Conservation (phyloP, 805 yeast species). For the Kuraishia hungarica region DNA sequence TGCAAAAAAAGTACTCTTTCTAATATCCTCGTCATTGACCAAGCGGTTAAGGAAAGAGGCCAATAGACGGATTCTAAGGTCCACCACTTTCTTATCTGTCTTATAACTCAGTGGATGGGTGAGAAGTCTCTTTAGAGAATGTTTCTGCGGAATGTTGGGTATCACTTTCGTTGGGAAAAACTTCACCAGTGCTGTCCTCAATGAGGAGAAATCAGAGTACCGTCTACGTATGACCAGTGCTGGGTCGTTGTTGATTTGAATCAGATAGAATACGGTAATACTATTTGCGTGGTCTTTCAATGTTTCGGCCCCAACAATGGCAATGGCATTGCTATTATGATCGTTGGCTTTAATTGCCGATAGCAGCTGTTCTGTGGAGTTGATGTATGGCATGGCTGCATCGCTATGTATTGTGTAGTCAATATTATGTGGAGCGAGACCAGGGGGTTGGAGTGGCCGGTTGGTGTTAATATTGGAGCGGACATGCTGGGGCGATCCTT, state of each 20-base stretch:
- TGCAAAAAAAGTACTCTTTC: conserved; percentile 27
- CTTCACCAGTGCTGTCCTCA: conserved; percentile 59
- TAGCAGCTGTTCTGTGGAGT: neutral
- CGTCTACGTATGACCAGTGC: conserved; percentile 46
- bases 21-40: conserved; percentile 23
- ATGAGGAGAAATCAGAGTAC: conserved; percentile 85
- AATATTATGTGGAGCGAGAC: too few species aligned
- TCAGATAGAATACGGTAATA: conserved; percentile 21
- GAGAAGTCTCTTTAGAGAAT: conserved; percentile 33
- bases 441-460: neutral
- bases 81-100: conserved; percentile 26
- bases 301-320: conserved; percentile 13
- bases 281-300: conserved; percentile 18
- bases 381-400: neutral
- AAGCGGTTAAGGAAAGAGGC: conserved; percentile 34
- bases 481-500: neutral
- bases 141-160: conserved; percentile 94
- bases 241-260: conserved; percentile 16
- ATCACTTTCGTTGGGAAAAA: conserved; percentile 81
- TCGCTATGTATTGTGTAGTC: neutral
- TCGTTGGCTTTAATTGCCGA: neutral
- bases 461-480: neutral
- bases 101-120: conserved; percentile 23
- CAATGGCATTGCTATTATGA: neutral
- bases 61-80: conserved; percentile 38